phyloP scores from a whole-genome alignment of 2,329 filamentous ascomycete genomes.

The Claviceps capensis region DNA sequence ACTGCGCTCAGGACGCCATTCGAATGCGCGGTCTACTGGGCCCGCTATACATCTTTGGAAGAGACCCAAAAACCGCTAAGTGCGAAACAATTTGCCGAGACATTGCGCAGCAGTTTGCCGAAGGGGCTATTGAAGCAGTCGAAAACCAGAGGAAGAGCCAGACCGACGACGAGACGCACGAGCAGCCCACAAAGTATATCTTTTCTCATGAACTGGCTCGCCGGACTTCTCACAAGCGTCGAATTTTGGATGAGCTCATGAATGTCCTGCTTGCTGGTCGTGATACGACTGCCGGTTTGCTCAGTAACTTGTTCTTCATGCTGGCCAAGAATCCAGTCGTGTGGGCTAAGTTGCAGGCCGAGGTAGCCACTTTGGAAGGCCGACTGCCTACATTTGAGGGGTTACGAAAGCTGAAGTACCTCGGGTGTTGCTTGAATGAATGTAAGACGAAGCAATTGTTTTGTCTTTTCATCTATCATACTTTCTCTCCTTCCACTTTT shows the following conservation, averaged over 20 bases:
- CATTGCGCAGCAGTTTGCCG: slow-evolving; percentile 38
- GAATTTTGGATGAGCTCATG: slow-evolving; percentile 18
- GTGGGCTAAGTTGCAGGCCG: neutral
- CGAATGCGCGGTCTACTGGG: slow-evolving; percentile 28
- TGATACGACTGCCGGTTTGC: slow-evolving; percentile 38
- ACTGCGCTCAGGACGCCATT: slow-evolving; percentile 1
- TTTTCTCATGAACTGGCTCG: slow-evolving; percentile 18
- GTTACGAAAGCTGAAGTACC: slow-evolving; percentile 10
- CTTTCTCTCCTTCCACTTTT: neutral
- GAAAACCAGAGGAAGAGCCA: slow-evolving; percentile 30
- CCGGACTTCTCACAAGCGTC: slow-evolving; percentile 17
- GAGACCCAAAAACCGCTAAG: slow-evolving; percentile 47
- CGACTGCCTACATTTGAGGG: slow-evolving; percentile 10
- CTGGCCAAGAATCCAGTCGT: slow-evolving; percentile 17
- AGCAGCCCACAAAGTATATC: slow-evolving; percentile 13
- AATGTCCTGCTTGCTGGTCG: slow-evolving; percentile 34
- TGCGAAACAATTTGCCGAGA: slow-evolving; percentile 33
- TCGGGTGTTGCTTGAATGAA: slow-evolving; percentile 12
- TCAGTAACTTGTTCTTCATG: slow-evolving; percentile 34
- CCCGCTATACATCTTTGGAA: slow-evolving; percentile 37
- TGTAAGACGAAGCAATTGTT: slow-evolving; percentile 3
- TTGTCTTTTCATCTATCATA: neutral
- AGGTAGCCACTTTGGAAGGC: slow-evolving; percentile 5
- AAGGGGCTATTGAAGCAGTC: slow-evolving; percentile 39
- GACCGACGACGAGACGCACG: slow-evolving; percentile 5